Evolutionary conservation across 257 asterid genomes (phyloP).

Genomic region (Nicotiana tomentosiformis): DNA sequence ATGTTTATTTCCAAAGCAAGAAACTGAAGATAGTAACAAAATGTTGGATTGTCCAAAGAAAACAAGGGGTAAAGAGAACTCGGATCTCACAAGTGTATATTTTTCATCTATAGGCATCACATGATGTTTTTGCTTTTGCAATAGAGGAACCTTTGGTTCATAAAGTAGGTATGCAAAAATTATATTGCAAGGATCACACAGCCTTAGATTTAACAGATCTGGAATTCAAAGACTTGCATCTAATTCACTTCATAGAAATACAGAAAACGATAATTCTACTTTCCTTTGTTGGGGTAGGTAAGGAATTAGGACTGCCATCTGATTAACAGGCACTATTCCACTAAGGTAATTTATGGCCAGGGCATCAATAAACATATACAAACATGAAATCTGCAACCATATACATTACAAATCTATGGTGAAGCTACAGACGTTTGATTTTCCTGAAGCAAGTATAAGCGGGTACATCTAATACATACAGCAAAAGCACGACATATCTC

Average conservation of each 20-base stretch:
- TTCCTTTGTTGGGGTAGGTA: not conserved
- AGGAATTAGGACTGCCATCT: not conserved
- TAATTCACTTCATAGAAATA: not conserved
- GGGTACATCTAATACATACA: not conserved
- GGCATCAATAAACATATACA: not conserved
- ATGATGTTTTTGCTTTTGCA: not conserved
- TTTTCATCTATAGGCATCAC: not conserved
- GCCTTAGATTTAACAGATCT: not conserved
- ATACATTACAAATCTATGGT: not conserved
- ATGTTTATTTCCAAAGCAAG: no score
- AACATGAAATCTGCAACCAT: not conserved
- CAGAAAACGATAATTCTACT: not conserved
- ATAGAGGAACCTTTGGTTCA: not conserved
- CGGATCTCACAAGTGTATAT: not conserved
- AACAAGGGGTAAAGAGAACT: no score
- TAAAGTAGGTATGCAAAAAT: not conserved
- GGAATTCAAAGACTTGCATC: not conserved
- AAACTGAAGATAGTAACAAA: no score
- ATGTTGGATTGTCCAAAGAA: no score
- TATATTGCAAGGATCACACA: not conserved
- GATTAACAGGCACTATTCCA: not conserved
- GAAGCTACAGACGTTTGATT: not conserved
- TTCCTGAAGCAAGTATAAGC: not conserved
- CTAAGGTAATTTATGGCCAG: not conserved
- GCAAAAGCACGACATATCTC: not conserved